A percentile compares a stretch with the other conserved stretches of the same genome.
Evolutionary conservation across 257 asterid genomes (phyloP).

Genomic region (Cynanchum wilfordii): DNA sequence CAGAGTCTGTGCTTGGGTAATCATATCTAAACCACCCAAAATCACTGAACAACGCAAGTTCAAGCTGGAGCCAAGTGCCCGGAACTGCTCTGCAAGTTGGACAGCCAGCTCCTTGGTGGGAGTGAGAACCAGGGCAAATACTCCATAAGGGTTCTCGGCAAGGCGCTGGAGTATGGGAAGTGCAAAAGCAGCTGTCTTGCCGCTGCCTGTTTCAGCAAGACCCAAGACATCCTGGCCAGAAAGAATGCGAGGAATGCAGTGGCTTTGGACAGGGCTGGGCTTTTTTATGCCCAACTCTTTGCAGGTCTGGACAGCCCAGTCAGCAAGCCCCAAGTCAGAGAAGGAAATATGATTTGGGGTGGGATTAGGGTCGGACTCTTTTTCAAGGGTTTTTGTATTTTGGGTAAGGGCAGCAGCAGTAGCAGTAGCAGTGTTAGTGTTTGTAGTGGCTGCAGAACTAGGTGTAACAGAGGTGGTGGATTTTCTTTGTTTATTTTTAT

Average conservation of each 20-base stretch:
- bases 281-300: constrained; percentile 79
- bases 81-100: constrained; percentile 91
- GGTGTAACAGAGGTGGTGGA: not conserved
- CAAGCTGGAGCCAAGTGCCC: constrained; percentile 77
- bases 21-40: constrained; percentile 93
- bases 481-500: constrained; percentile 22
- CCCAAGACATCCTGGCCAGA: constrained; percentile 87
- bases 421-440: constrained; percentile 4
- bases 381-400: constrained; percentile 28
- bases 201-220: constrained; percentile 89
- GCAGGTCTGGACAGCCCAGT: constrained; percentile 81
- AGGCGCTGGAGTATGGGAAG: constrained; percentile 78
- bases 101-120: constrained; percentile 90
- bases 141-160: constrained; percentile 77
- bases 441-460: not conserved
- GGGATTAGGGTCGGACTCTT: constrained; percentile 53
- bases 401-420: not conserved
- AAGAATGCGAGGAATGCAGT: constrained; percentile 83
- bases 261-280: constrained; percentile 88
- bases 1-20: constrained; percentile 63
- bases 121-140: constrained; percentile 78
- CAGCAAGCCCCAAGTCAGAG: constrained; percentile 73
- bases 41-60: constrained; percentile 67
- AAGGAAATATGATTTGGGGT: constrained; percentile 52
- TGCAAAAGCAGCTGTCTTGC: constrained; percentile 92